Evolutionary conservation across 805 yeast genomes (phyloP).

Genomic region (Kazachstania martiniae): DNA sequence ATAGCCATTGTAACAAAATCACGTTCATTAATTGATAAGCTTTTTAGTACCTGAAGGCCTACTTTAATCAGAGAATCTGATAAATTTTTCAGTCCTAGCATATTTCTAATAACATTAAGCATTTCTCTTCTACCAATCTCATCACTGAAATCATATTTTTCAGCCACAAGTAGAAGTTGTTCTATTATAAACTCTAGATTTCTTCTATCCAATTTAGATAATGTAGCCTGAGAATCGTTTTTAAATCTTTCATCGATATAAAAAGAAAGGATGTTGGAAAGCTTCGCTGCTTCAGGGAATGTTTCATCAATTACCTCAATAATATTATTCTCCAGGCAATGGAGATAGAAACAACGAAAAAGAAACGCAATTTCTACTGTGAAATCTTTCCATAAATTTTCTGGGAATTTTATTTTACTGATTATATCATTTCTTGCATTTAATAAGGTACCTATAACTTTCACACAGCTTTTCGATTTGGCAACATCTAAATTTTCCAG

Average conservation of each 20-base stretch:
- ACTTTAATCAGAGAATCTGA: slow-evolving; percentile 43
- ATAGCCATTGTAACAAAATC: slow-evolving; percentile 77
- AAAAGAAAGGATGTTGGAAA: slow-evolving; percentile 47
- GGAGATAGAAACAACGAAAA: slow-evolving; percentile 53
- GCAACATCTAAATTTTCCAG: slow-evolving; percentile 62
- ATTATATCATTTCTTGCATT: slow-evolving; percentile 53
- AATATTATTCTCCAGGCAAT: slow-evolving; percentile 46
- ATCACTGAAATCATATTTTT: slow-evolving; percentile 75
- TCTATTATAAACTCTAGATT: slow-evolving; percentile 65
- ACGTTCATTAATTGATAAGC: slow-evolving; percentile 63
- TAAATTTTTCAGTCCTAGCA: slow-evolving; percentile 47
- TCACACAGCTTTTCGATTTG: slow-evolving; percentile 55
- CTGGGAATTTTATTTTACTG: slow-evolving; percentile 46
- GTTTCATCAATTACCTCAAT: slow-evolving; percentile 49
- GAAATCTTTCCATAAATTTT: slow-evolving; percentile 56
- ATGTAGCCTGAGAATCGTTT: slow-evolving; percentile 7
- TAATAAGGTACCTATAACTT: slow-evolving; percentile 56
- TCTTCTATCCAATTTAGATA: slow-evolving; percentile 33
- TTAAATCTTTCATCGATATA: slow-evolving; percentile 41
- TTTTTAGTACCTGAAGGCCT: slow-evolving; percentile 55
- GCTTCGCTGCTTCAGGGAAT: slow-evolving; percentile 69
- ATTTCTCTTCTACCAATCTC: slow-evolving; percentile 80
- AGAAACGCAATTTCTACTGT: slow-evolving; percentile 69
- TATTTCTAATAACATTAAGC: slow-evolving; percentile 46
- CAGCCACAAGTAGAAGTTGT: slow-evolving; percentile 59